These are phyloP conservation scores for Linaria vulgaris DNA, from an alignment of 257 asterid genomes.

Conservation along the genomic window DNA sequence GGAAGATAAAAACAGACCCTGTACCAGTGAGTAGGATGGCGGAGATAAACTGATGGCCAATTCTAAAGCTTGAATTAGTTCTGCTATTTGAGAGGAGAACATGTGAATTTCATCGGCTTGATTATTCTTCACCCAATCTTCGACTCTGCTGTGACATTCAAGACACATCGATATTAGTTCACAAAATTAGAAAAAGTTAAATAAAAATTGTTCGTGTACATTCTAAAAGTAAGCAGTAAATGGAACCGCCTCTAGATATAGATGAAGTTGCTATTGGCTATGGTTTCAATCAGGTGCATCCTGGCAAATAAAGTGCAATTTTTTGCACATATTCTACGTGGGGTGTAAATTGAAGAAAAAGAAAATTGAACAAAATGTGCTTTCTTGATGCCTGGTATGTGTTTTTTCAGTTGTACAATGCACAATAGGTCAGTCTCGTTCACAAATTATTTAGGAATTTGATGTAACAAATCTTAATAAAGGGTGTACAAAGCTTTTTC, in stretches of 20 bases:
- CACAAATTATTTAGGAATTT: not conserved
- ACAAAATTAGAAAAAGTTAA: conserved; percentile 1
- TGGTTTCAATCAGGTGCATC: not conserved
- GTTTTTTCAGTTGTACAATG: not conserved
- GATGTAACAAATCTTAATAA: conserved; percentile 1
- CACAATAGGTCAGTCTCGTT: not conserved
- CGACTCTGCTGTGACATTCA: conserved; percentile 45
- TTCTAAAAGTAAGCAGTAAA: too few relatives aligned
- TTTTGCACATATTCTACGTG: too few relatives aligned
- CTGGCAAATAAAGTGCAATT: not conserved
- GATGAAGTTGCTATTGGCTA: not conserved
- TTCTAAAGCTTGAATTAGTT: conserved; percentile 51
- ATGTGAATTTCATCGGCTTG: conserved; percentile 82
- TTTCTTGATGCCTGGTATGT: too few relatives aligned
- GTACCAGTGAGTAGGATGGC: conserved; percentile 55
- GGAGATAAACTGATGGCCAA: conserved; percentile 54
- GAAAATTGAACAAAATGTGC: not conserved
- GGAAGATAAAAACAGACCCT: conserved; percentile 67
- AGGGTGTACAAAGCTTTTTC: not conserved
- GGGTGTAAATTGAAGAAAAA: not conserved
- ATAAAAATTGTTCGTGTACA: too few relatives aligned
- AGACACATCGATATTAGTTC: conserved; percentile 17
- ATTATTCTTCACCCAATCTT: conserved; percentile 62
- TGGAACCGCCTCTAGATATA: not conserved
- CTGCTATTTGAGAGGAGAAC: conserved; percentile 73